Evolutionary conservation across 108 stramenopile genomes (phyloP).

Genomic region (Mediolabrus comicus): DNA sequence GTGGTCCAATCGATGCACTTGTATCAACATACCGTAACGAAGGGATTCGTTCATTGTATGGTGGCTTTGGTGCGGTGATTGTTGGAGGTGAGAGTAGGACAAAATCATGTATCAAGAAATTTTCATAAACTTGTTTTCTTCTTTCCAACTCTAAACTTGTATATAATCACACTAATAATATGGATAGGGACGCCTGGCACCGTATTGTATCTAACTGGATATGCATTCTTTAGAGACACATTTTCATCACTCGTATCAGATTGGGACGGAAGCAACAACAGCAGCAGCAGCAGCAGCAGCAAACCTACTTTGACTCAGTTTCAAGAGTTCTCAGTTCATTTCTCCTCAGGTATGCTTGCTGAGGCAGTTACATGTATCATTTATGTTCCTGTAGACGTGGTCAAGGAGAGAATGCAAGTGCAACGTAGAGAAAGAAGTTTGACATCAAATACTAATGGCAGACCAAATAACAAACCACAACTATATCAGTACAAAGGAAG

Average conservation of each 20-base stretch:
- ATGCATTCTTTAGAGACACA: slow-evolving; percentile 80
- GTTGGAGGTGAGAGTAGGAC: slow-evolving; percentile 46
- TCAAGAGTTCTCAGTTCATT: slow-evolving; percentile 64
- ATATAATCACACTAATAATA: too few species aligned
- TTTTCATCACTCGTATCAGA: slow-evolving; percentile 20
- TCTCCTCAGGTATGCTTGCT: slow-evolving; percentile 77
- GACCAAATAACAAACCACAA: not conserved
- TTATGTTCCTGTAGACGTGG: slow-evolving; percentile 97
- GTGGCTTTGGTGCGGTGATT: slow-evolving; percentile 90
- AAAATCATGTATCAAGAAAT: too few species aligned
- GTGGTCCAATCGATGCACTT: slow-evolving; percentile 72
- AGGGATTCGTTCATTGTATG: slow-evolving; percentile 90
- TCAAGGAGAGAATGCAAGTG: slow-evolving; percentile 97
- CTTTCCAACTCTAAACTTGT: too few species aligned
- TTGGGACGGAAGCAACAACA: not conserved
- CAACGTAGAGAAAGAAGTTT: slow-evolving; percentile 46
- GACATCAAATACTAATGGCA: not conserved
- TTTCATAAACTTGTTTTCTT: too few species aligned
- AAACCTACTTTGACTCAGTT: not conserved
- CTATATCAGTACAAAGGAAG: slow-evolving; percentile 68
- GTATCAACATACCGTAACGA: slow-evolving; percentile 63
- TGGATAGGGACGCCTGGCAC: slow-evolving; percentile 95
- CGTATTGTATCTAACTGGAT: slow-evolving; percentile 89
- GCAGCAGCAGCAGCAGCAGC: slow-evolving; percentile 12
- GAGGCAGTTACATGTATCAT: slow-evolving; percentile 92